Percentiles rank a stretch among this genome's conserved stretches.
Evolutionary conservation across 257 asterid species (phyloP).

Genomic region (Nicotiana attenuata): DNA sequence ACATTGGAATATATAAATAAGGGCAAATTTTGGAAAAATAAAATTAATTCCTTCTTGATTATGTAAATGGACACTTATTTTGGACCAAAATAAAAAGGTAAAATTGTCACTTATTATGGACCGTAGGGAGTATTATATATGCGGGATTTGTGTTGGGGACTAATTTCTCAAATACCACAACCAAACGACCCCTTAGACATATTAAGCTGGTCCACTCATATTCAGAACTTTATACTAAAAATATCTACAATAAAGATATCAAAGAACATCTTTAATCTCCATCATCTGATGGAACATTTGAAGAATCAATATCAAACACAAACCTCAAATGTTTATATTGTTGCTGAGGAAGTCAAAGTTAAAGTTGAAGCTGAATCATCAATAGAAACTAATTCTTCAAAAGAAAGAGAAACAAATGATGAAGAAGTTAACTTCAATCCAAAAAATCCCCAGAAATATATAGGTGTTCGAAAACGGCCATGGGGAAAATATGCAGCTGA

Average conservation of each 20-base stretch:
- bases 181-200: neutral
- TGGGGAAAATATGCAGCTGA: conserved; percentile 22
- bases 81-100: too few species aligned
- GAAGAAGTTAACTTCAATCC: neutral
- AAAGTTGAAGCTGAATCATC: neutral
- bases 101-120: too few species aligned
- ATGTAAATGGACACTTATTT: too few species aligned
- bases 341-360: neutral
- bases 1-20: too few species aligned
- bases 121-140: too few species aligned
- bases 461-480: conserved; percentile 18
- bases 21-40: too few species aligned
- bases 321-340: neutral
- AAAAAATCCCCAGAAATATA: neutral
- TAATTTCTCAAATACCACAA: too few species aligned
- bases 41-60: too few species aligned
- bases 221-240: neutral
- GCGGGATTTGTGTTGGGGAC: too few species aligned
- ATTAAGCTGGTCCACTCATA: neutral
- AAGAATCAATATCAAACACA: neutral
- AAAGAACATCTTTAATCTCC: neutral
- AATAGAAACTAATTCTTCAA: neutral
- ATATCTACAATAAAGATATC: neutral
- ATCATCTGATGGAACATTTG: neutral
- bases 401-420: neutral